Evolutionary conservation across 805 yeast species (phyloP).

Genomic region (Blastobotrys attinorum): DNA sequence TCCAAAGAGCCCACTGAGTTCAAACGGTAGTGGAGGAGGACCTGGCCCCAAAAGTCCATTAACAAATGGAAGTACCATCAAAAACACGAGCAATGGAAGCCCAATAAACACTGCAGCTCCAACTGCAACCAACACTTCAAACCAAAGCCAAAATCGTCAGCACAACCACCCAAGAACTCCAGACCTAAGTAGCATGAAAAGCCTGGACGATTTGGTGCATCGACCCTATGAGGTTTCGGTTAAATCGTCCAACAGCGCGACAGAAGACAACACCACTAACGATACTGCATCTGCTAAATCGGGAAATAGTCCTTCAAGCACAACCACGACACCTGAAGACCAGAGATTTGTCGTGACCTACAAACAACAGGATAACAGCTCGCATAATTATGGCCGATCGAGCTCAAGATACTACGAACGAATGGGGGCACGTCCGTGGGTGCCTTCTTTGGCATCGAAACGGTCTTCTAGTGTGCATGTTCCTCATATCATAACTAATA

Average conservation of each 20-base stretch:
- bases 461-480: neutral
- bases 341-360: constrained; percentile 1
- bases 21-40: no score
- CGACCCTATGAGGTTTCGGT: neutral
- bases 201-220: neutral
- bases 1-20: no score
- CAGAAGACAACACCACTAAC: neutral
- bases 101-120: no score
- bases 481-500: neutral
- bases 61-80: no score
- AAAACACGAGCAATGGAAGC: no score
- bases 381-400: neutral
- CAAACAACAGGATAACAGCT: constrained; percentile 1
- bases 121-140: neutral
- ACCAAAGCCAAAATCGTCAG: neutral
- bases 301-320: no score
- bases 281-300: no score
- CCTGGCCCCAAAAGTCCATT: no score
- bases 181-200: neutral
- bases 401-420: constrained; percentile 6
- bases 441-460: neutral
- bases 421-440: constrained; percentile 5
- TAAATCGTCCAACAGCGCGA: neutral
- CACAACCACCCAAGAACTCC: neutral
- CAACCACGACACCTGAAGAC: neutral